A percentile compares a stretch with the other conserved stretches of the same genome.
Conservation (phyloP, 2,329 filamentous ascomycete genomes). For the Ilyonectria robusta region DNA sequence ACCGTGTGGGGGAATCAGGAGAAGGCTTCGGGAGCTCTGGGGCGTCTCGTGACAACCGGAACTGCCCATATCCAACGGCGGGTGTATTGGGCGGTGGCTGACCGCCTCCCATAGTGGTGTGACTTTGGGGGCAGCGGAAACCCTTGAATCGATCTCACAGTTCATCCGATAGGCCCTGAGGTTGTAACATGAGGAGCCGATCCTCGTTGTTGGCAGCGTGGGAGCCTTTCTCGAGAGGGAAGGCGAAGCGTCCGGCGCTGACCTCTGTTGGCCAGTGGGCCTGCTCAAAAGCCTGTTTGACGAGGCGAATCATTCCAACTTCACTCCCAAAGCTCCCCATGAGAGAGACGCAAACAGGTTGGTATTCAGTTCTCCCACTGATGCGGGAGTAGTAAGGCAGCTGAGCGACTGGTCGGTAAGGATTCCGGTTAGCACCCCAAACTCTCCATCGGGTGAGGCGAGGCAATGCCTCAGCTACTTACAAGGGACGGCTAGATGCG, state of each 20-base stretch:
- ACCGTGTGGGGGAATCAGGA: constrained; percentile 32
- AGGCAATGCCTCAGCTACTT: constrained; percentile 35
- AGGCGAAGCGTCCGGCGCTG: constrained; percentile 47
- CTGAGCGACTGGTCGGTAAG: constrained; percentile 46
- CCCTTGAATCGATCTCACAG: constrained; percentile 24
- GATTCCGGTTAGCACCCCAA: constrained; percentile 29
- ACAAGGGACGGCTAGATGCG: constrained; percentile 54
- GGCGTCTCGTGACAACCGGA: constrained; percentile 9
- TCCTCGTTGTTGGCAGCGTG: constrained; percentile 6
- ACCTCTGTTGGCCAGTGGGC: constrained; percentile 49
- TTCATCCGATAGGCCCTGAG: constrained; percentile 29
- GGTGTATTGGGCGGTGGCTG: constrained; percentile 20
- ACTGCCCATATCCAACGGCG: constrained; percentile 7
- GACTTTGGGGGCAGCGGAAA: constrained; percentile 37
- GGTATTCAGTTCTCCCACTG: constrained; percentile 48
- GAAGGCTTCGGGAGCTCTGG: not conserved
- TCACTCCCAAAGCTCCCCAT: constrained; percentile 49
- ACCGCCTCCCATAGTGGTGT: constrained; percentile 37
- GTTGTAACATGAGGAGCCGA: constrained; percentile 17
- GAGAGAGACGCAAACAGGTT: constrained; percentile 50
- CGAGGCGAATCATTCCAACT: constrained; percentile 44
- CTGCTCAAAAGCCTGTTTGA: constrained; percentile 48
- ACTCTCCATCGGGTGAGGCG: not conserved
- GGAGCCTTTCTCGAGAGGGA: constrained; percentile 42
- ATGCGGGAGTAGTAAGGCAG: constrained; percentile 50